A percentile compares a stretch with the other conserved stretches of the same genome.
Conservation (phyloP, 1,139 yeast species). For the Magnusiomyces tetraspermus region DNA sequence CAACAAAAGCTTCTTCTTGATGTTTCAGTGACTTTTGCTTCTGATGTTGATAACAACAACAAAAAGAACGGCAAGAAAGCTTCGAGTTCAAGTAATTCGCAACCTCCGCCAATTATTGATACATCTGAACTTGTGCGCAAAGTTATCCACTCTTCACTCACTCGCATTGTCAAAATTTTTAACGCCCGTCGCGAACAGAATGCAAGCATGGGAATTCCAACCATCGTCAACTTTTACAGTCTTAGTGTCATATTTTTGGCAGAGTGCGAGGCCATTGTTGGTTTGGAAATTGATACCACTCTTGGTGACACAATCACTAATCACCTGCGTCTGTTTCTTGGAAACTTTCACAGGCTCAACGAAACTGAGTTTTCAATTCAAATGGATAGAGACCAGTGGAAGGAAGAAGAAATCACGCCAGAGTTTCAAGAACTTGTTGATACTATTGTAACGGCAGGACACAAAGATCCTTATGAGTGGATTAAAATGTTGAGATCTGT, state of each 20-base stretch:
- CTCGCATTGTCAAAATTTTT: conserved; percentile 67
- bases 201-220: conserved; percentile 40
- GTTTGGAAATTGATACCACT: conserved; percentile 48
- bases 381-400: conserved; percentile 73
- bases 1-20: conserved; percentile 78
- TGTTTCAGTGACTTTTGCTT: conserved; percentile 44
- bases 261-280: conserved; percentile 80
- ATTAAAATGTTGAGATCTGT: conserved; percentile 11
- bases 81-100: too few species aligned
- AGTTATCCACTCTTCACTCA: conserved; percentile 65
- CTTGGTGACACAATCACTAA: conserved; percentile 58
- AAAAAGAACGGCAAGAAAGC: background rate
- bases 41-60: conserved; percentile 2
- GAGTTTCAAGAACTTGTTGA: conserved; percentile 46
- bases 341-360: conserved; percentile 47
- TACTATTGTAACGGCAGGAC: conserved; percentile 45
- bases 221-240: conserved; percentile 58
- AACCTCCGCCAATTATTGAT: conserved; percentile 20
- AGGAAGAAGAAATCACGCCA: conserved; percentile 48
- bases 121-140: conserved; percentile 43
- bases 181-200: conserved; percentile 69
- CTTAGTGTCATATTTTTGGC: conserved; percentile 60
- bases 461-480: conserved; percentile 47
- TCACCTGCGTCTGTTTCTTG: conserved; percentile 55
- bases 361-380: conserved; percentile 38